Base-by-base conservation (phyloP, 805 yeast genomes). In the Scheffersomyces amazonensis region DNA sequence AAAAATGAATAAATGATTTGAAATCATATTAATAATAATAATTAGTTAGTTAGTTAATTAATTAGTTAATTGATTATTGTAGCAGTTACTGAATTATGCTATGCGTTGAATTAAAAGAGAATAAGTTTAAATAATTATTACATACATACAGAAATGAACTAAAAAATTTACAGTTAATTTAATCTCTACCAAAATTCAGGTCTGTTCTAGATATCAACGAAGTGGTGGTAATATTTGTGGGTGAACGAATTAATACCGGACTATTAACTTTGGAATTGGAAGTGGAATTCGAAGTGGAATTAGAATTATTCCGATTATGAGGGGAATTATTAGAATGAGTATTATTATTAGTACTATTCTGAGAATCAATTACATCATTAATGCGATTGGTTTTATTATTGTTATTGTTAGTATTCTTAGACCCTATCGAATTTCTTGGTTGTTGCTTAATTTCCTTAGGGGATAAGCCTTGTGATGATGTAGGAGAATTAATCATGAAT, bases 401-500 rank as follows among this genome's bases (percentile, higher is more conserved):
- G n/a, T n/a, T n/a, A 17, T 27, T 35, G 9, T 12, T 16, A 16
- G 34, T 29, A 12, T 34, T 30, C 4, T 11, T 16, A 12, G 32
- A 21, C 4, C 11, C 16, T 13, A 24, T 18, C 4, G 15, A 8
- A 17, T 36, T 34, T 31, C 39, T 34, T 40, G 46, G 59, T 37
- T 47, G 58, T 25, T 55, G 54, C 17, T 46, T 42, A 18, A 50
- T 43, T 21, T 61, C 64, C 29, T 54, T 59, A 1, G 67, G 69
- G 5, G 67, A 62, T 30, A 55, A 42, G 1, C 56, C 58, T 38
- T 47, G 62, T 1, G 56, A 46, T 5, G 63, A 54, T 40, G 48
- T 61, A 5, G 62, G 60, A 15, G 60, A 54, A 35, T 54, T 52
- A 25, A 41, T 49, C 16, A 41, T 43, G 23, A 44, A 42, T 27